Base-by-base conservation (phyloP, 305 asterid species). In the Fraxinus floribunda region DNA sequence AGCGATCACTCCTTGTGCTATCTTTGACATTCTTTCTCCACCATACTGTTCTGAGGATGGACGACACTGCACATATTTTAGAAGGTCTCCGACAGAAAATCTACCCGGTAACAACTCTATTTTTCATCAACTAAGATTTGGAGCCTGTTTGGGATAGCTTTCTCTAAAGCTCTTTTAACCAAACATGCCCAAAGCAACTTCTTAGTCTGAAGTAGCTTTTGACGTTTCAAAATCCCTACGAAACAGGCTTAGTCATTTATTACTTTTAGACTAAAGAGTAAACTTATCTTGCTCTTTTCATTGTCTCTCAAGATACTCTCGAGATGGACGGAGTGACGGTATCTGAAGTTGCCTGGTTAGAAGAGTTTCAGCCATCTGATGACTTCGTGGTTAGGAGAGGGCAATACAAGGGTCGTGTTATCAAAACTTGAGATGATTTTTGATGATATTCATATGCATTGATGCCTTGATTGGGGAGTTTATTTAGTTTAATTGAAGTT, bases 11-110 rank as follows among this genome's bases (percentile, higher is more conserved):
- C 99, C 98, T 20, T 96, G 99, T 70, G 99, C 99, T 36, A 87
- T 96, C 84, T 93, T 96, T 64, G 99, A 96, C 87, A 96, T 96
- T 87, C 98, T 96, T 78, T 94, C 93, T 83, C 99, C 99, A 46
- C 99, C 99, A 38, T 96, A 96, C 90, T 90, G 92, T 78, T 88
- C 98, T 20, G 95, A 90, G 82, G 97, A 91, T 72, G 98, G 98
- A 55, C 90, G 98, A 0, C 97, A 94, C 80, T 94, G 98, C 91
- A 90, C 97, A 78, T 94, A 96, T 82, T 96, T 89, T 84, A 90
- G 92, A 84, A 90, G 85, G 88, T 91, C 97, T 85, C 88, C 89
- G 0, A 87, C 86, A 71, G 85, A 38, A 26, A 94, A 92, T 89
- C 88, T 91, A 36, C 94, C 97, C 24, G 97, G 99, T 96, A 92